These are phyloP conservation scores for Pezicula carpinea DNA, from an alignment of 2,329 filamentous ascomycete genomes.

Conservation along the genomic window DNA sequence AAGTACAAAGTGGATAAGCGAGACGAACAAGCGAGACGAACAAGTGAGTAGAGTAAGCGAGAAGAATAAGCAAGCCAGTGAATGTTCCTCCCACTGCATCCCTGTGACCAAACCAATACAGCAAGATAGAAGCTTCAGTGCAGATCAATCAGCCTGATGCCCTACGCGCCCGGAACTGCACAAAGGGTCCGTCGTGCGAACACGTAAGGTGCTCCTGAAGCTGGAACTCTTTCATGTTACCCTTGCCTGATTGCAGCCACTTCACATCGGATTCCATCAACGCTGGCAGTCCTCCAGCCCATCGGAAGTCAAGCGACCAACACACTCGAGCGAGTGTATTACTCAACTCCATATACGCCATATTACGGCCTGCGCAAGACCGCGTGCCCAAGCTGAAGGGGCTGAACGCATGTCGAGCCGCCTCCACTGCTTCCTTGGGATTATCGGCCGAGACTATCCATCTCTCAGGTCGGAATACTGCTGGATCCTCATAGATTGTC, in stretches of 20 bases:
- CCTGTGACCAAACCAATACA: too few species aligned
- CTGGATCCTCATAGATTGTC: constrained; percentile 36
- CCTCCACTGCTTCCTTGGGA: not conserved
- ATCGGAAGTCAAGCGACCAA: not conserved
- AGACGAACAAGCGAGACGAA: too few species aligned
- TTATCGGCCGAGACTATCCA: constrained; percentile 32
- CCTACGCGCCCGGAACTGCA: too few species aligned
- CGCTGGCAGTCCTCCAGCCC: not conserved
- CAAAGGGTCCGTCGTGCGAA: not conserved
- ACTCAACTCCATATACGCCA: not conserved
- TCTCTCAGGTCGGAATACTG: constrained; percentile 37
- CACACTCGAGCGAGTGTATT: not conserved
- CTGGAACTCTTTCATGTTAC: not conserved
- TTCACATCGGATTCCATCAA: not conserved
- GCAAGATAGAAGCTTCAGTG: too few species aligned
- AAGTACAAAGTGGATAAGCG: too few species aligned
- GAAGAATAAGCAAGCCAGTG: too few species aligned
- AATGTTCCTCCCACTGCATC: too few species aligned
- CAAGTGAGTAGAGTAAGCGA: too few species aligned
- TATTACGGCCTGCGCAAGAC: not conserved
- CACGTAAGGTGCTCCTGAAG: not conserved
- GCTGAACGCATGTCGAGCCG: constrained; percentile 5
- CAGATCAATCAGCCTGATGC: too few species aligned
- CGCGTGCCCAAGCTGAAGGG: not conserved
- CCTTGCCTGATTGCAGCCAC: not conserved